Evolutionary conservation across 2,329 filamentous ascomycete genomes (phyloP), one percentile per base, ranked within the genome.

Genomic region (Aspergillus glaucus): DNA sequence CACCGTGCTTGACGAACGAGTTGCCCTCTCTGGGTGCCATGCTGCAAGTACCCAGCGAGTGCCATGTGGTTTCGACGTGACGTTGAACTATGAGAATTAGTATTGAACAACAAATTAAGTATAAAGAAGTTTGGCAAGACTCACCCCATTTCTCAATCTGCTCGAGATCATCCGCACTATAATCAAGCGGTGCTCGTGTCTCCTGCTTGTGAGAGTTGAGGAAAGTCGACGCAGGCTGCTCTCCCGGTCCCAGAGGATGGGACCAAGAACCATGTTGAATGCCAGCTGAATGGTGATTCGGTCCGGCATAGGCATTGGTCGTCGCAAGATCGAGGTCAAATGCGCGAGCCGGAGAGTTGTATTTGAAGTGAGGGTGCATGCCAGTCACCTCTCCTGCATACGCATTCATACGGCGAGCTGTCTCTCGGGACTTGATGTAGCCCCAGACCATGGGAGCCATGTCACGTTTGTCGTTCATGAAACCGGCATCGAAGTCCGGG

Each of bases 381-480:
- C 58, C 55, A 17, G 75, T 77, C 19, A 87, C 85, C 64, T 91
- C 87, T 51, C 87, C 87, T 1, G 86, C 86, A 55, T 88, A 90
- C 0, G 86, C 82, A 22, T 84, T 79, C 86, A 89, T 89, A 54
- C 86, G 81, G 3, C 87, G 79, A 1, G 87, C 87, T 3, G 86
- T 90, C 76, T 89, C 86, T 49, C 86, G 84, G 2, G 84, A 87
- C 72, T 89, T 89, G 75, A 89, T 87, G 69, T 90, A 90, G 3
- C 84, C 84, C 86, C 87, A 90, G 5, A 91, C 85, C 83, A 87
- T 88, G 7, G 87, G 86, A 1, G 83, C 86, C 86, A 91, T 90
- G 61, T 91, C 87, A 21, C 87, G 78, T 69, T 88, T 85, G 69
- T 91, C 87, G 60, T 88, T 91, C 86, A 91, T 89, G 74, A 90